A percentile compares a stretch with the other conserved stretches of the same genome.
phyloP scores from a whole-genome alignment of 1,284 basidiomycete species.

The Tausonia pullulans region DNA sequence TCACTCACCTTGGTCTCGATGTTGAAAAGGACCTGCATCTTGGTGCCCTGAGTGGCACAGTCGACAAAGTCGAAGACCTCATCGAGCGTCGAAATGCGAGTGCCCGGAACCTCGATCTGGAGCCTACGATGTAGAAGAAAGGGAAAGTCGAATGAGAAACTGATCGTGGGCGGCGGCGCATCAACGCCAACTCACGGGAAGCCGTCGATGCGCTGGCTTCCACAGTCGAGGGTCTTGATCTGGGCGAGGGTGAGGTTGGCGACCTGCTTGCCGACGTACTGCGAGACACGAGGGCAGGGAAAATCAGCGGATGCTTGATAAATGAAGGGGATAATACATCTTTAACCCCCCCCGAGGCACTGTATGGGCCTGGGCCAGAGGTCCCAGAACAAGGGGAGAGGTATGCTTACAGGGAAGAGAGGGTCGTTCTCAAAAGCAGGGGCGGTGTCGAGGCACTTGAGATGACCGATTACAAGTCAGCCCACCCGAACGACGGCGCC shows the following conservation, averaged over 20 bases:
- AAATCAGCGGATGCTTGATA: no score
- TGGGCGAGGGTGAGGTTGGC: slow-evolving; percentile 66
- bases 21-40: slow-evolving; percentile 46
- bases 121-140: slow-evolving; percentile 45
- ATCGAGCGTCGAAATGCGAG: slow-evolving; percentile 55
- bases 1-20: slow-evolving; percentile 55
- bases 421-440: slow-evolving; percentile 35
- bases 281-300: no score
- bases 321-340: no score
- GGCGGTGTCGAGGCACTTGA: slow-evolving; percentile 55
- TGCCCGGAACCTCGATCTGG: slow-evolving; percentile 37
- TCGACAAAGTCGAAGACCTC: slow-evolving; percentile 63
- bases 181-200: slow-evolving; percentile 37
- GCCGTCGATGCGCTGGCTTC: slow-evolving; percentile 49
- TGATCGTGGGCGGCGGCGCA: not conserved
- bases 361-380: no score
- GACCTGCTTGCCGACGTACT: slow-evolving; percentile 53
- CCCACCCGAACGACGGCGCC: not conserved
- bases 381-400: no score
- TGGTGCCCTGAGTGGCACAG: slow-evolving; percentile 44
- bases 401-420: slow-evolving; percentile 20
- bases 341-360: no score
- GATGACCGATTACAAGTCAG: slow-evolving; percentile 39
- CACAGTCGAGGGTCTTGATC: slow-evolving; percentile 64
- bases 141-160: slow-evolving; percentile 23